Conservation (phyloP, 2,329 filamentous ascomycete species). For the Nothophoma quercina region DNA sequence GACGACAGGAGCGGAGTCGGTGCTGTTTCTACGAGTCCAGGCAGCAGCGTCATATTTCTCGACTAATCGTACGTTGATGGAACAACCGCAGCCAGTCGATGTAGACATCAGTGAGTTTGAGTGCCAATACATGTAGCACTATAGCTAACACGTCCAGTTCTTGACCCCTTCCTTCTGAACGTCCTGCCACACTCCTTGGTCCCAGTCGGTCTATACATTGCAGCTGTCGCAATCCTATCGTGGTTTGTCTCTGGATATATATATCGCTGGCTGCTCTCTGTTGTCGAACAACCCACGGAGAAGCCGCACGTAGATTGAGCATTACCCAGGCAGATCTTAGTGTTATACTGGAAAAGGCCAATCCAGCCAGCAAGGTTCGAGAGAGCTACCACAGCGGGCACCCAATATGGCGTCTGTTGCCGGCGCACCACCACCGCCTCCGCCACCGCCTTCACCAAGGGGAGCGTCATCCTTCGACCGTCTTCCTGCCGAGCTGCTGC, state of each 20-base stretch:
- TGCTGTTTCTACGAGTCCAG: slow-evolving; percentile 76
- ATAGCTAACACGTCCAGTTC: slow-evolving; percentile 58
- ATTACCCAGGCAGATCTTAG: no score
- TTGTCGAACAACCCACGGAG: slow-evolving; percentile 24
- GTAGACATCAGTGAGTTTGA: slow-evolving; percentile 70
- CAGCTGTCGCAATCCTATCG: slow-evolving; percentile 63
- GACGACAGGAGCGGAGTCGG: slow-evolving; percentile 52
- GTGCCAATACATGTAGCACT: no score
- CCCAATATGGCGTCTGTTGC: slow-evolving; percentile 34
- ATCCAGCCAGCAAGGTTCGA: no score
- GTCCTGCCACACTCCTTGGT: slow-evolving; percentile 79
- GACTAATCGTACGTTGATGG: slow-evolving; percentile 77
- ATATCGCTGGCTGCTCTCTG: slow-evolving; percentile 40
- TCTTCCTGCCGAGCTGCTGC: slow-evolving; percentile 57
- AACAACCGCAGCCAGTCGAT: slow-evolving; percentile 72
- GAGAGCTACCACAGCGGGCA: background rate
- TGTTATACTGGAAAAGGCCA: no score
- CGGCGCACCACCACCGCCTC: slow-evolving; percentile 27
- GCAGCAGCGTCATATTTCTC: slow-evolving; percentile 88
- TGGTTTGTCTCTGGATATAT: slow-evolving; percentile 60
- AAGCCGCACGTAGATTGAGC: slow-evolving; percentile 47
- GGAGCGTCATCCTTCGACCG: slow-evolving; percentile 41
- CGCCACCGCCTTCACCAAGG: slow-evolving; percentile 20
- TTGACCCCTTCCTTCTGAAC: slow-evolving; percentile 86
- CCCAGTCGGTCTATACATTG: slow-evolving; percentile 74